A percentile compares a stretch with the other conserved stretches of the same genome.
Conservation (phyloP, 768 basidiomycete species). For the Tricholoma bakamatsutake region DNA sequence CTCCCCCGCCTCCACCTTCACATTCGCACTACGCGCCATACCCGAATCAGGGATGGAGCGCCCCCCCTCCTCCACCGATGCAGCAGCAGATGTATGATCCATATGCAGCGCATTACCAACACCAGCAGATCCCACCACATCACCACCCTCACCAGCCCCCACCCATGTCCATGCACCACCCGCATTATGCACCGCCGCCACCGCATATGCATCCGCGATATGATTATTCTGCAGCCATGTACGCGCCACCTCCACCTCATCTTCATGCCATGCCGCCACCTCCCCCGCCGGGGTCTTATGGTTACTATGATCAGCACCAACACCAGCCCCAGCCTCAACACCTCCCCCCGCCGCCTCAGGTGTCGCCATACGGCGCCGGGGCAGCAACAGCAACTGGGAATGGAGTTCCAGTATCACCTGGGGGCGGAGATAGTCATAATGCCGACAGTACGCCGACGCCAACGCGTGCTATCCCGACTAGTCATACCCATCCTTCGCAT, state of each 20-base stretch:
- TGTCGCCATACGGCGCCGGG: neutral
- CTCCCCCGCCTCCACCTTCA: neutral
- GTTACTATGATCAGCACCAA: constrained; percentile 3
- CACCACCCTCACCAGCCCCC: constrained; percentile 4
- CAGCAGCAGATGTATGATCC: constrained; percentile 14
- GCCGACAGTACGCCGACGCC: neutral
- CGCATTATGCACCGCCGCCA: constrained; percentile 6
- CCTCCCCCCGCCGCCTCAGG: neutral
- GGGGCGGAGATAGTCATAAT: neutral
- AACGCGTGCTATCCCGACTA: neutral
- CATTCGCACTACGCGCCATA: neutral
- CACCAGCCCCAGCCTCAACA: neutral
- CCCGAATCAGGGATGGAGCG: constrained; percentile 8
- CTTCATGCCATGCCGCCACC: constrained; percentile 1
- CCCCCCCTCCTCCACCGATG: constrained; percentile 6
- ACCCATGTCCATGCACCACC: neutral
- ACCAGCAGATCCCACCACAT: constrained; percentile 7
- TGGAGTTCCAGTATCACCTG: neutral
- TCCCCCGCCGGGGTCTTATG: constrained; percentile 10
- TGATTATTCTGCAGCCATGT: constrained; percentile 4
- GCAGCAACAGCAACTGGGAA: neutral
- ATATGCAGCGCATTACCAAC: constrained; percentile 10
- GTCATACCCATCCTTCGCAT: neutral
- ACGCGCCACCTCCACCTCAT: neutral
- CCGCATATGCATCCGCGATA: constrained; percentile 4